Conservation (phyloP, 805 yeast species). For the Clavispora santaluciae region DNA sequence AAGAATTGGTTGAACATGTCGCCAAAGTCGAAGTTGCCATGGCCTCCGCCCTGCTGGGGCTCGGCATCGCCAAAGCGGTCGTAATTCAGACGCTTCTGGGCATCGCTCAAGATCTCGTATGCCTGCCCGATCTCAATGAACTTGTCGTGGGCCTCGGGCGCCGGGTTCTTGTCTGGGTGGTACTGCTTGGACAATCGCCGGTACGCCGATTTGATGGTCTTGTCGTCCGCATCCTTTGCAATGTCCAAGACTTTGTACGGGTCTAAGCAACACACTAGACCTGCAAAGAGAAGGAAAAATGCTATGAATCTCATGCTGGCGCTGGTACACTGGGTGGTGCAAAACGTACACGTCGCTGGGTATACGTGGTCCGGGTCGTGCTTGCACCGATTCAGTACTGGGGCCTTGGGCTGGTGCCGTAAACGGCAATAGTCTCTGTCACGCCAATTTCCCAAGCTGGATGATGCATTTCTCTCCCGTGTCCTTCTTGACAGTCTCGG, state of each 20-base stretch:
- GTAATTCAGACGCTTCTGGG: constrained; percentile 61
- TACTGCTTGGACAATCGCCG: constrained; percentile 74
- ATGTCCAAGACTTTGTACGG: constrained; percentile 67
- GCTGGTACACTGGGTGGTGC: neutral
- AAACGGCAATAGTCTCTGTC: too few relatives aligned
- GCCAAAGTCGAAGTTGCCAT: constrained; percentile 35
- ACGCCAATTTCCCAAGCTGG: too few relatives aligned
- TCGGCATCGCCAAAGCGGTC: constrained; percentile 74
- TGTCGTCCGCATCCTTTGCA: constrained; percentile 61
- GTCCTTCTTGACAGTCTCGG: too few relatives aligned
- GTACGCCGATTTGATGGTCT: constrained; percentile 82
- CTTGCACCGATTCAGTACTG: neutral
- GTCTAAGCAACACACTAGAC: constrained; percentile 30
- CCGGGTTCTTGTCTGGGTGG: constrained; percentile 93
- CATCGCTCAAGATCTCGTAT: constrained; percentile 74
- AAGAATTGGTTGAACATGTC: constrained; percentile 61
- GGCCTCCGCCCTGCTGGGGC: constrained; percentile 33
- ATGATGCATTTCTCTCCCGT: too few relatives aligned
- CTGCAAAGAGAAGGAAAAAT: constrained; percentile 6
- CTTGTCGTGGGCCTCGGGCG: constrained; percentile 76
- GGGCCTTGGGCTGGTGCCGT: too few relatives aligned
- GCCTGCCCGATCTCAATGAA: constrained; percentile 93
- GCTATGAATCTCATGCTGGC: neutral
- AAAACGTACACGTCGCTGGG: neutral
- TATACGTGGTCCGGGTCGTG: neutral